Percentiles rank a stretch among this genome's conserved stretches.
These are phyloP conservation scores for Dryadomyces quercus-mongolicae DNA, from an alignment of 2,329 filamentous ascomycete genomes.

Conservation along the genomic window DNA sequence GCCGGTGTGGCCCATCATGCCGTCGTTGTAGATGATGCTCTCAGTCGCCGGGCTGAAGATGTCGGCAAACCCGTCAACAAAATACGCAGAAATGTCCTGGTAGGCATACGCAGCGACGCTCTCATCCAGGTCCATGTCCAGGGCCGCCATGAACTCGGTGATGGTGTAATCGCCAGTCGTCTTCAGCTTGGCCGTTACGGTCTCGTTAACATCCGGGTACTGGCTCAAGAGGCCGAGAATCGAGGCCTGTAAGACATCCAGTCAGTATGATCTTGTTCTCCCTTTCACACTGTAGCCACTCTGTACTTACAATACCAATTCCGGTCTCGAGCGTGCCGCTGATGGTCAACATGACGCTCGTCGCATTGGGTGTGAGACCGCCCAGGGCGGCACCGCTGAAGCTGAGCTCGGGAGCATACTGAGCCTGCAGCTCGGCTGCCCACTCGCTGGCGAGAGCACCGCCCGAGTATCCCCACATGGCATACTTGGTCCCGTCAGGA, in stretches of 20 bases:
- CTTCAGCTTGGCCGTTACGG: slow-evolving; percentile 17
- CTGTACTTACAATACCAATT: slow-evolving; percentile 10
- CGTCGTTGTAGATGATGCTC: slow-evolving; percentile 18
- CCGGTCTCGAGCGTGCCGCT: slow-evolving; percentile 21
- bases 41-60: slow-evolving; percentile 14
- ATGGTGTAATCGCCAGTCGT: slow-evolving; percentile 19
- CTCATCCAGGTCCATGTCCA: slow-evolving; percentile 16
- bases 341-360: slow-evolving; percentile 20
- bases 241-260: slow-evolving; percentile 15
- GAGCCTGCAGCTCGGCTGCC: slow-evolving; percentile 33
- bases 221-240: slow-evolving; percentile 22
- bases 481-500: slow-evolving; percentile 2
- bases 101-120: slow-evolving; percentile 18
- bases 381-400: slow-evolving; percentile 33
- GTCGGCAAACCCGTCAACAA: slow-evolving; percentile 21
- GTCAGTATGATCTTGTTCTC: no score
- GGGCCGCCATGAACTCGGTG: slow-evolving; percentile 20
- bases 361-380: slow-evolving; percentile 29
- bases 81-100: slow-evolving; percentile 27
- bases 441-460: slow-evolving; percentile 36
- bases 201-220: slow-evolving; percentile 18
- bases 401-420: slow-evolving; percentile 34
- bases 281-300: no score
- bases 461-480: slow-evolving; percentile 42
- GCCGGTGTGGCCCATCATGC: slow-evolving; percentile 23